These are phyloP conservation scores for Verticillium zaregamsianum DNA, from an alignment of 2,329 filamentous ascomycete genomes.

Conservation along the genomic window DNA sequence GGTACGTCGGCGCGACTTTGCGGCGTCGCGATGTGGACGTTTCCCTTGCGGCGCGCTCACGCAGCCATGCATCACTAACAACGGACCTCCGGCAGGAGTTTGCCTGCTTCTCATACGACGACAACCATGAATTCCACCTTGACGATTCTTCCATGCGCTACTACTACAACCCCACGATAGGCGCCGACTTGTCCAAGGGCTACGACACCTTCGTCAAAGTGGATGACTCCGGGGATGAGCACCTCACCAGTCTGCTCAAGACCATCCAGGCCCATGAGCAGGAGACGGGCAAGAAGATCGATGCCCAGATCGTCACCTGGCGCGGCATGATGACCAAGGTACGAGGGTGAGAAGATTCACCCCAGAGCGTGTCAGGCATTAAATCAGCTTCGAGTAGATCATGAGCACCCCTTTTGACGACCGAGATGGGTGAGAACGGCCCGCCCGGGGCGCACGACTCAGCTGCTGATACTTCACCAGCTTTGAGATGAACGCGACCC, in stretches of 20 bases:
- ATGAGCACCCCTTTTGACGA: constrained; percentile 80
- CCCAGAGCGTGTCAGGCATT: background rate
- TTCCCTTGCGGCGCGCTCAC: too few relatives aligned
- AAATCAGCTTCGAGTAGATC: constrained; percentile 50
- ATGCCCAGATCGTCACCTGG: constrained; percentile 86
- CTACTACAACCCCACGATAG: constrained; percentile 75
- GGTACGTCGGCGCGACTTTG: constrained; percentile 35
- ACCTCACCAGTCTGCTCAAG: constrained; percentile 77
- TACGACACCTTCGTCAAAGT: constrained; percentile 80
- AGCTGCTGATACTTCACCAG: constrained; percentile 33
- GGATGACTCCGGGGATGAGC: constrained; percentile 79
- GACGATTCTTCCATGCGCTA: constrained; percentile 80
- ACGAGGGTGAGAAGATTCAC: constrained; percentile 1
- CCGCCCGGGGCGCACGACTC: background rate
- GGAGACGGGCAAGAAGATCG: constrained; percentile 60
- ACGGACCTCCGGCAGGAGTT: constrained; percentile 62
- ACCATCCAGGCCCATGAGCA: constrained; percentile 72
- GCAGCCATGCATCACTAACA: constrained; percentile 1
- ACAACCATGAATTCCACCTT: constrained; percentile 69
- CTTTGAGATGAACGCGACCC: constrained; percentile 94
- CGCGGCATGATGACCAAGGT: constrained; percentile 99
- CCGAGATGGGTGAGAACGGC: constrained; percentile 61
- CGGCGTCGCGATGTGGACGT: too few relatives aligned
- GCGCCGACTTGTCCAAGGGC: constrained; percentile 71
- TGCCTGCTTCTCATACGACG: constrained; percentile 88